Evolutionary conservation across 78 protist species (phyloP).

Genomic region (Isochrysis galbana): DNA sequence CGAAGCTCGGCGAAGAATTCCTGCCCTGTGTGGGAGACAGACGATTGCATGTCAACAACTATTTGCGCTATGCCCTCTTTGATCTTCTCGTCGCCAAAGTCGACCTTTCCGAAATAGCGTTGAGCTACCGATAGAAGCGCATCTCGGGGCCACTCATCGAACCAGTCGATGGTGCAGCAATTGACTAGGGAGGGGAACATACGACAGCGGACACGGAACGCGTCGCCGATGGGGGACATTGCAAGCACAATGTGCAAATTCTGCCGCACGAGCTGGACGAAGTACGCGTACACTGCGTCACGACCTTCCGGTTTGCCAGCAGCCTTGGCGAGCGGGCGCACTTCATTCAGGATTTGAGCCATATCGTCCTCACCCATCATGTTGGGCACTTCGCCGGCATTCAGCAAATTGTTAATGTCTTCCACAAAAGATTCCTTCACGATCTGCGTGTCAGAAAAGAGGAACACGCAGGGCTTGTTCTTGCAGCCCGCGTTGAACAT

Average conservation of each 20-base stretch:
- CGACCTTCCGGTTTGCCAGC: slow-evolving; percentile 24
- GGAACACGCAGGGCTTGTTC: slow-evolving; percentile 48
- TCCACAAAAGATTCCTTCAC: slow-evolving; percentile 78
- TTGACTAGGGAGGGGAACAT: slow-evolving; percentile 68
- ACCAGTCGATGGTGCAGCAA: slow-evolving; percentile 77
- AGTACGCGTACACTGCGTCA: slow-evolving; percentile 44
- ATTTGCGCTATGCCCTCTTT: not conserved
- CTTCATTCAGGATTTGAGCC: not conserved
- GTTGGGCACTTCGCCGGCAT: slow-evolving; percentile 90
- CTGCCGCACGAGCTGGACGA: slow-evolving; percentile 48
- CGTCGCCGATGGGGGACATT: slow-evolving; percentile 66
- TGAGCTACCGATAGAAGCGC: slow-evolving; percentile 57
- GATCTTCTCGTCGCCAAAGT: not conserved
- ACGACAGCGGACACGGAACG: slow-evolving; percentile 55
- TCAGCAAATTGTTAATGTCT: slow-evolving; percentile 84
- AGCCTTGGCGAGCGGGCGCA: slow-evolving; percentile 18
- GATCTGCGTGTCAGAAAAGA: slow-evolving; percentile 76
- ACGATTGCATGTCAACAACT: slow-evolving; percentile 45
- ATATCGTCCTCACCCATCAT: slow-evolving; percentile 36
- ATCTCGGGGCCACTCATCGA: slow-evolving; percentile 67
- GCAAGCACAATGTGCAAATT: slow-evolving; percentile 64
- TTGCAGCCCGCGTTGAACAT: slow-evolving; percentile 36
- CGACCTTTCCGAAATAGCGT: slow-evolving; percentile 13
- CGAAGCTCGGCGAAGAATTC: slow-evolving; percentile 34
- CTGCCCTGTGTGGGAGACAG: not conserved